These are phyloP conservation scores for Malassezia arunalokei DNA, from an alignment of 1,284 basidiomycete species.

Conservation along the genomic window DNA sequence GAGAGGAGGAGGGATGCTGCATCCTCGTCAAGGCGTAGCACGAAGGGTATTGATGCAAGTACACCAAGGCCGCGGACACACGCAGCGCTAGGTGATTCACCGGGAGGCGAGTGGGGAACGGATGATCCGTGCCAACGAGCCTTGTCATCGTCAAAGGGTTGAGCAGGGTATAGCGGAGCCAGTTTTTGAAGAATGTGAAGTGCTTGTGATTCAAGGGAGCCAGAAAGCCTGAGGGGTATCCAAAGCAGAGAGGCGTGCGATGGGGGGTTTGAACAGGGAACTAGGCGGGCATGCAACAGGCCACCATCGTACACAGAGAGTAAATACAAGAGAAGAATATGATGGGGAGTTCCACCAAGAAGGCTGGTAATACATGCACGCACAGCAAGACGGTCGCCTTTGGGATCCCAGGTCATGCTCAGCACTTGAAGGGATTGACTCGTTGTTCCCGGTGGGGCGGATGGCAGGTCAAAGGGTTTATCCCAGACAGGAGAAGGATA, in stretches of 20 bases:
- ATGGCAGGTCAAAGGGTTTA: too few relatives aligned
- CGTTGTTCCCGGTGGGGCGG: too few relatives aligned
- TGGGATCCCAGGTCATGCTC: slow-evolving; percentile 8
- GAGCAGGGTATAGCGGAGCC: slow-evolving; percentile 3
- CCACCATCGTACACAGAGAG: slow-evolving; percentile 12
- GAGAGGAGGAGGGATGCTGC: slow-evolving; percentile 3
- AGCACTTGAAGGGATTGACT: not conserved
- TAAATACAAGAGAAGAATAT: not conserved
- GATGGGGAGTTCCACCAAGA: not conserved
- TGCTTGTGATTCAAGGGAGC: slow-evolving; percentile 1
- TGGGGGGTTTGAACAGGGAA: not conserved
- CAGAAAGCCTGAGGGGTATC: not conserved
- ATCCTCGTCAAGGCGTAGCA: not conserved
- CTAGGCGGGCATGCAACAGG: not conserved
- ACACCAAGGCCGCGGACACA: not conserved
- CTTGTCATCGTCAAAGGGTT: not conserved
- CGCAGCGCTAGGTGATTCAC: slow-evolving; percentile 1
- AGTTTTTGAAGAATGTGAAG: slow-evolving; percentile 3
- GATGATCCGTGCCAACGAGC: not conserved
- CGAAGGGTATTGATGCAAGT: slow-evolving; percentile 1
- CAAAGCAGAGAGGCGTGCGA: not conserved
- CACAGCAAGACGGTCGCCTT: slow-evolving; percentile 10
- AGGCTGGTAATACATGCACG: not conserved
- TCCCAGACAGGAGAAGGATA: too few relatives aligned
- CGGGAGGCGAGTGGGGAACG: not conserved